phyloP scores from a whole-genome alignment of 176 grass and related monocot genomes.

The Oryza brachyantha region DNA sequence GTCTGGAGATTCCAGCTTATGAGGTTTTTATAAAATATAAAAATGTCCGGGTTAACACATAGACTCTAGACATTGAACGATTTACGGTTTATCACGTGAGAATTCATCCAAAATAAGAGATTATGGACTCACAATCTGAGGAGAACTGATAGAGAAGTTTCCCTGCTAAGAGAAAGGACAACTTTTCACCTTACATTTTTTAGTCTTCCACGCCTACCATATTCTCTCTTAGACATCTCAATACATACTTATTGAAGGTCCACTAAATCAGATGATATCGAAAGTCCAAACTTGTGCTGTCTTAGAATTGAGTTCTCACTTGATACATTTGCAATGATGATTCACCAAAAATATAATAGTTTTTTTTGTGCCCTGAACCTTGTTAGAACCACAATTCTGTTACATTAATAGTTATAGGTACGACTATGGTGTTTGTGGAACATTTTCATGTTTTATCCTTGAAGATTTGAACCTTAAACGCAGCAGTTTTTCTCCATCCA shows the following conservation, averaged over 20 bases:
- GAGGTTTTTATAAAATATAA: neutral
- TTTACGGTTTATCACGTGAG: neutral
- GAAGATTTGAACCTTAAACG: conserved; percentile 8
- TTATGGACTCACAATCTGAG: neutral
- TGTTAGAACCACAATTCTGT: neutral
- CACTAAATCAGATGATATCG: neutral
- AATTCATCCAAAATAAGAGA: conserved; percentile 10
- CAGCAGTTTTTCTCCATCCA: neutral
- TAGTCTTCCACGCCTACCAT: neutral
- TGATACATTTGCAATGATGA: neutral
- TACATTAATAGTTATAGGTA: neutral
- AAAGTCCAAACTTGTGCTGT: neutral
- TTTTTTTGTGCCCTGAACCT: neutral
- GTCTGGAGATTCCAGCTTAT: neutral
- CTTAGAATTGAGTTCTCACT: neutral
- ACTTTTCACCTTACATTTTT: neutral
- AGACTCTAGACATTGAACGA: neutral
- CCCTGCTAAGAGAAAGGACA: neutral
- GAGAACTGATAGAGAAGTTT: neutral
- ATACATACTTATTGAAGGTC: neutral
- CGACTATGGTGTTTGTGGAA: neutral
- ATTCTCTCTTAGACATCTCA: neutral
- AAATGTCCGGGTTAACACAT: neutral
- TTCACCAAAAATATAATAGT: neutral
- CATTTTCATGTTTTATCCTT: conserved; percentile 12